Evolutionary conservation across 75 land plant species (phyloP), one percentile per base, ranked within the genome.

Genomic region (Adiantum capillusveneris): DNA sequence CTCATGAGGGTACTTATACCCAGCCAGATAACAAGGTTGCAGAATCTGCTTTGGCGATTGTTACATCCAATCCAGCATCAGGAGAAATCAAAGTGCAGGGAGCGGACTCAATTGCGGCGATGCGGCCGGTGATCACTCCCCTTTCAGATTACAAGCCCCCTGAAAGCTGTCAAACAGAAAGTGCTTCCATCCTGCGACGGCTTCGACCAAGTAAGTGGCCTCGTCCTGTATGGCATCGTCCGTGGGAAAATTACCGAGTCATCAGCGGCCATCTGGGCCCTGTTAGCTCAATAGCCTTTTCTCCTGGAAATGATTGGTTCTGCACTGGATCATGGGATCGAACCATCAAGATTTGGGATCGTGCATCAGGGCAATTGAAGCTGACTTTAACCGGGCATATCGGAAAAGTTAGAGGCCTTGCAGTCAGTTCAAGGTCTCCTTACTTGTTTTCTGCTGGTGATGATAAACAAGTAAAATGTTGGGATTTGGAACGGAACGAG

Each of bases 391-490:
- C 99, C 27, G 99, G 99, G 19, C 99, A 95, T 66, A 90, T 95
- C 59, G 99, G 90, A 57, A 97, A 95, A 79, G 59, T 95, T 41
- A 78, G 99, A 69, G 99, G 99, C 25, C 86, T 95, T 64, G 99
- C 99, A 59, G 92, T 95, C 28, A 90, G 97, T 53, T 57, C 55
- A 54, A 70, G 74, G 25, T 88, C 87, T 67, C 94, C 99, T 0
- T 95, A 95, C 57, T 54, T 95, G 88, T 95, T 95, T 60, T 95
- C 99, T 62, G 99, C 99, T 54, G 99, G 99, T 68, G 99, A 95
- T 76, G 99, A 95, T 65, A 95, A 95, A 56, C 88, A 79, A 73
- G 99, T 95, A 31, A 95, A 95, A 76, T 95, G 99, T 56, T 95
- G 99, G 99, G 99, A 95, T 61, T 86, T 95, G 21, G 99, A 95